These are phyloP conservation scores for Thalassiosira profunda DNA, from an alignment of 108 stramenopile genomes.

Conservation along the genomic window DNA sequence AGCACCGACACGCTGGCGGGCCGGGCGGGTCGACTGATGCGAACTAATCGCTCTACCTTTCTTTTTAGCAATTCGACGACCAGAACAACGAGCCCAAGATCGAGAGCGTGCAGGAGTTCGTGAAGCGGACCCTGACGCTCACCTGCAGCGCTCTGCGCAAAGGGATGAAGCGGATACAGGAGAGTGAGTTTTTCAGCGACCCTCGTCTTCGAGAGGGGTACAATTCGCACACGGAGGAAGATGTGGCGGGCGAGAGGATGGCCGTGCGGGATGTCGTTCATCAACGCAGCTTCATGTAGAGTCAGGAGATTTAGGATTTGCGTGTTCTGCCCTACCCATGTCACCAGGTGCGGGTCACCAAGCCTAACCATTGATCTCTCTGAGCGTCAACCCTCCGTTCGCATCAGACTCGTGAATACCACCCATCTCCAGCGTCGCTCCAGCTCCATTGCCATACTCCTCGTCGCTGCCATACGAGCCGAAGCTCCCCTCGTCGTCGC, in stretches of 20 bases:
- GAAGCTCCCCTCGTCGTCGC: conserved; percentile 29
- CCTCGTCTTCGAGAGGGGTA: conserved; percentile 23
- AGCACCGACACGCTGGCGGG: conserved; percentile 3
- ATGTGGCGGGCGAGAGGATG: conserved; percentile 41
- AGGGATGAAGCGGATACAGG: conserved; percentile 3
- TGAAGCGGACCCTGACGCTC: conserved; percentile 4
- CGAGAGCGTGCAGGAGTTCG: conserved; percentile 19
- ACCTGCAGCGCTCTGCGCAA: not conserved
- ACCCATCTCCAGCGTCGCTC: conserved; percentile 20
- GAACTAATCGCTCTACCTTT: no score
- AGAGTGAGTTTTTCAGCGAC: conserved; percentile 14
- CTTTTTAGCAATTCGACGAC: no score
- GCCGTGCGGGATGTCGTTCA: conserved; percentile 20
- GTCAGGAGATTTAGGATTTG: no score
- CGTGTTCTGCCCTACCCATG: no score
- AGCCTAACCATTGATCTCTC: conserved; percentile 31
- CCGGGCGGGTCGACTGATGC: no score
- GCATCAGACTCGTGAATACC: conserved; percentile 21
- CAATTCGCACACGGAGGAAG: conserved; percentile 21
- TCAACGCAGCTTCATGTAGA: conserved; percentile 23
- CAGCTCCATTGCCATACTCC: conserved; percentile 1
- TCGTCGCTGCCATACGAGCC: conserved; percentile 12
- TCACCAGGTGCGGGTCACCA: no score
- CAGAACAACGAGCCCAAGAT: conserved; percentile 10
- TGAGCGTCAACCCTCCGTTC: conserved; percentile 35